phyloP scores from a whole-genome alignment of 1,284 basidiomycete species.

The Rhodotorula sp. region DNA sequence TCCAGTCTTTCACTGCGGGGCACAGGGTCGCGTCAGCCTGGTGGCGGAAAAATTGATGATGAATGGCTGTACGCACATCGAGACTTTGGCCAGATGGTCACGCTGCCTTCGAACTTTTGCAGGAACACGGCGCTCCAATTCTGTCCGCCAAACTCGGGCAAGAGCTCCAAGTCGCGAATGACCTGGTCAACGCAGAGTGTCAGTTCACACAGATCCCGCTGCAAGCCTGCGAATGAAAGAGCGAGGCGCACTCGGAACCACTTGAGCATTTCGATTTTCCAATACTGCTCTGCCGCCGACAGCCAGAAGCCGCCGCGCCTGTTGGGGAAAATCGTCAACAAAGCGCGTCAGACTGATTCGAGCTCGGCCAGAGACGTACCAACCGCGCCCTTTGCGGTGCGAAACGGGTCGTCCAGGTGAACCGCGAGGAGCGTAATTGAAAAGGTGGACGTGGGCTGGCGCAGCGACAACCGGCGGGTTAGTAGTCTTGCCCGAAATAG shows the following conservation, averaged over 20 bases:
- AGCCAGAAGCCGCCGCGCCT: conserved; percentile 89
- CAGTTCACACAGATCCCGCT: neutral
- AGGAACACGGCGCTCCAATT: conserved; percentile 95
- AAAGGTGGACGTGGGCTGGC: conserved; percentile 80
- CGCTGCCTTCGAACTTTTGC: conserved; percentile 72
- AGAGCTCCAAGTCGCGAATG: conserved; percentile 85
- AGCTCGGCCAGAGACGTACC: conserved; percentile 45
- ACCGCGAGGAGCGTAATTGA: conserved; percentile 92
- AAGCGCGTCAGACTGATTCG: too few species aligned
- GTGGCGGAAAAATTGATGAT: neutral
- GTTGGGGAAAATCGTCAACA: neutral
- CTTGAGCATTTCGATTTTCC: conserved; percentile 91
- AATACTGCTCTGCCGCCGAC: conserved; percentile 63
- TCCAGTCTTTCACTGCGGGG: conserved; percentile 65
- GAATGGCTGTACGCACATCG: conserved; percentile 56
- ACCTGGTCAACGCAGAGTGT: conserved; percentile 56
- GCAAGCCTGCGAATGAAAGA: too few species aligned
- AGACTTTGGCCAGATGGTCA: conserved; percentile 78
- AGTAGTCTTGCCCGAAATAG: too few species aligned
- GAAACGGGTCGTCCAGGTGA: conserved; percentile 91
- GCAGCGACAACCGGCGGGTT: neutral
- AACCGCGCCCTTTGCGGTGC: conserved; percentile 88
- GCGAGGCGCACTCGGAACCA: conserved; percentile 71
- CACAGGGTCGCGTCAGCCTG: neutral
- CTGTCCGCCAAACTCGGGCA: conserved; percentile 83